A percentile compares a stretch with the other conserved stretches of the same genome.
These are phyloP conservation scores for Fusarium longipes DNA, from an alignment of 2,329 filamentous ascomycete genomes.

Conservation along the genomic window DNA sequence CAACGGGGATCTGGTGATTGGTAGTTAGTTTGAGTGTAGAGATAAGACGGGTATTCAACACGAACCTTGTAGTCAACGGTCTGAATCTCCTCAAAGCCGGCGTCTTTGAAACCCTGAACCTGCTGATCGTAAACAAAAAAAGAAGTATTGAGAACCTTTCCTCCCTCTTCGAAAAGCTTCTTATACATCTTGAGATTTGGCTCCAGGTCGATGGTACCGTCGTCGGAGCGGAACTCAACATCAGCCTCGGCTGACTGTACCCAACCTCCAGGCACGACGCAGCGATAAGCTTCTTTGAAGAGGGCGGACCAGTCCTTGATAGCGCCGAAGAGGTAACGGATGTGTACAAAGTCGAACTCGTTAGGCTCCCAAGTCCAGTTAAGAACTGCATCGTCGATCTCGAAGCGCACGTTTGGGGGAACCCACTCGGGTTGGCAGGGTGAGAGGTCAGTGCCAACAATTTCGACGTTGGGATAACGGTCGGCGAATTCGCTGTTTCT, in stretches of 20 bases:
- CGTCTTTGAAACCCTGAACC: not conserved
- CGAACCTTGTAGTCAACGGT: constrained; percentile 4
- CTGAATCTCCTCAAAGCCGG: not conserved
- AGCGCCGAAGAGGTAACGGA: constrained; percentile 23
- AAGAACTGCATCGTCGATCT: constrained; percentile 24
- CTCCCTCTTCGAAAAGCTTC: not conserved
- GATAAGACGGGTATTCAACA: accelerated
- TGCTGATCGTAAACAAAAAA: constrained; percentile 15
- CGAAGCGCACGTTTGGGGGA: constrained; percentile 23
- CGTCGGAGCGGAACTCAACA: constrained; percentile 22
- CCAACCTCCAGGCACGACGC: constrained; percentile 19
- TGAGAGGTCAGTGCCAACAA: constrained; percentile 23
- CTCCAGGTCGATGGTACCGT: constrained; percentile 8
- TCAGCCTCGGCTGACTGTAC: constrained; percentile 24
- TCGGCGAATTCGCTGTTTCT: constrained; percentile 21
- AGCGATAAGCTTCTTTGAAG: constrained; percentile 20
- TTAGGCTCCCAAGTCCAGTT: constrained; percentile 19
- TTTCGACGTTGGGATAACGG: constrained; percentile 13
- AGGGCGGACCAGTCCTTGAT: constrained; percentile 19
- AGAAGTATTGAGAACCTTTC: not conserved
- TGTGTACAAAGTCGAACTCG: constrained; percentile 23
- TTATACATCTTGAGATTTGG: not conserved
- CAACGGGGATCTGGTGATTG: constrained; percentile 9
- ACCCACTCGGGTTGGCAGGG: constrained; percentile 29
- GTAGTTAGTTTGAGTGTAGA: not conserved